A percentile compares a stretch with the other conserved stretches of the same genome.
Conservation (phyloP, 192 early-diverging fungal species). For the Backusella luteola region DNA sequence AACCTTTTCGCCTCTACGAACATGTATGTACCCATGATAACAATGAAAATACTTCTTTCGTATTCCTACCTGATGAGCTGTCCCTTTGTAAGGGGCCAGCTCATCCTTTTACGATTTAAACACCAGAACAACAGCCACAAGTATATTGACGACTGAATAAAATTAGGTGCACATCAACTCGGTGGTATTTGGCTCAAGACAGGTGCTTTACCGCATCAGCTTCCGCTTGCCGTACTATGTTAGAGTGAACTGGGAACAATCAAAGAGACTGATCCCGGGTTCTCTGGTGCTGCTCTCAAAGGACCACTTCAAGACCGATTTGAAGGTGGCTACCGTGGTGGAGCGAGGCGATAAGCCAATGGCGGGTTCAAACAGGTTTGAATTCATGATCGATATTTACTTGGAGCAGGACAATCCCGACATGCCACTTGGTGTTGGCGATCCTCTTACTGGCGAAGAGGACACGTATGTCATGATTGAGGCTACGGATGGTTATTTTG, state of each 20-base stretch:
- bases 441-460: constrained; percentile 7
- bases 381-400: constrained; percentile 29
- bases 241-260: constrained; percentile 46
- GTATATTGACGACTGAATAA: not conserved
- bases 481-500: constrained; percentile 40
- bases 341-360: constrained; percentile 46
- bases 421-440: constrained; percentile 30
- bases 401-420: constrained; percentile 30
- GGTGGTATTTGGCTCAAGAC: constrained; percentile 40
- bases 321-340: constrained; percentile 47
- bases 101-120: no score
- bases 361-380: constrained; percentile 35
- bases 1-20: constrained; percentile 32
- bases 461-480: constrained; percentile 43
- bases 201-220: constrained; percentile 45
- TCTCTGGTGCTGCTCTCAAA: constrained; percentile 50
- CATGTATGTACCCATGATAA: constrained; percentile 15
- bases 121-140: no score
- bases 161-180: constrained; percentile 45
- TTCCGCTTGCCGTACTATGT: constrained; percentile 43
- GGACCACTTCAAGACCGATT: constrained; percentile 45
- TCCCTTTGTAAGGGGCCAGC: no score
- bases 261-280: constrained; percentile 55
- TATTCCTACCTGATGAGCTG: no score
- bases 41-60: no score